Base-by-base conservation (phyloP, 805 yeast species). In the Ogataea populi-albae region DNA sequence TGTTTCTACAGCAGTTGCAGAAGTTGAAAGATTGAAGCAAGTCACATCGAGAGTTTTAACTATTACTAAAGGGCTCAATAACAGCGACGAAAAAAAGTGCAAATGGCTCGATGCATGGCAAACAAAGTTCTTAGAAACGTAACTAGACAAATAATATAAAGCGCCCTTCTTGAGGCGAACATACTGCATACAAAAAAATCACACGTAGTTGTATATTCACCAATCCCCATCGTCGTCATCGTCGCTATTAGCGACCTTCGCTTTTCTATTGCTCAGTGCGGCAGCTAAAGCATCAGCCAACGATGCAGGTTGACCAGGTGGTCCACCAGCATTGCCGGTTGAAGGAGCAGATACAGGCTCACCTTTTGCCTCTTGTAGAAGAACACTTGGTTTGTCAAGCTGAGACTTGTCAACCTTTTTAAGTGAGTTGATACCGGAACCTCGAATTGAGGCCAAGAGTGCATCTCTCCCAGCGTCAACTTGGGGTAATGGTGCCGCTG, bases 221-320 rank as follows among this genome's bases (percentile, higher is more conserved):
- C 87, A 81, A 35, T 86, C 95, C 35, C 75, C 81, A 41, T 84
- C 89, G 45, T 84, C 93, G 48, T 85, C 95, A 41, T 83, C 93
- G 45, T 87, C 95, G 47, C 87, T 79, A 14, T 71, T 76, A 1
- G 85, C 73, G 6, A 91, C 95, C 58, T 86, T 87, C 15, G 75
- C 77, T 62, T 91, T 91, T 54, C 97, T 74, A 38, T 77, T 75
- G 50, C 72, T 84, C 46, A 91, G 70, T 3, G 97, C 98, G 12
- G 85, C 85, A 7, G 94, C 87, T 34, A 88, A 65, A 0, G 96
- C 96, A 59, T 86, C 94, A 1, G 95, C 96, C 40, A 88, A 63
- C 10, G 76, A 69, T 2, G 78, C 83, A 1, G 83, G 77, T n/a
- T 64, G 59, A 3, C 69, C 67, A 2, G 68, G 59, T 9, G 66